Percentiles rank a stretch among this genome's conserved stretches.
phyloP scores from a whole-genome alignment of 495 filamentous ascomycete species.

The Annulohypoxylon nitens region DNA sequence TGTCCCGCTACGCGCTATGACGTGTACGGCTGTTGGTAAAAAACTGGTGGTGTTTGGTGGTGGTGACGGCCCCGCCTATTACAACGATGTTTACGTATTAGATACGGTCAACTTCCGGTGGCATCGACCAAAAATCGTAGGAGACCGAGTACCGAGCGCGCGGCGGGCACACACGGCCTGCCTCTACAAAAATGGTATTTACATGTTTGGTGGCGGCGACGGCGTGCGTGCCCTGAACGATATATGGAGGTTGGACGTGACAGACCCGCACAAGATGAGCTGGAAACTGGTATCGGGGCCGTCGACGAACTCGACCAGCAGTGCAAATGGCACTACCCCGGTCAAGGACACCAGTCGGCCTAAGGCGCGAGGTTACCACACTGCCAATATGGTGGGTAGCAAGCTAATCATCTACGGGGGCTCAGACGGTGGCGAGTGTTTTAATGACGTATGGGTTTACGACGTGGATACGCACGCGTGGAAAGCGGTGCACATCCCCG shows the following conservation, averaged over 20 bases:
- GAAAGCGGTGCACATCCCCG: conserved; percentile 64
- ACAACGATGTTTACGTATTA: conserved; percentile 76
- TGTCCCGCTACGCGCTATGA: conserved; percentile 74
- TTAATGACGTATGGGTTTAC: conserved; percentile 77
- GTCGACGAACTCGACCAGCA: conserved; percentile 27
- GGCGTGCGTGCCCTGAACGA: conserved; percentile 75
- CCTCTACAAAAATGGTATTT: conserved; percentile 74
- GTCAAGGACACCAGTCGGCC: conserved; percentile 56
- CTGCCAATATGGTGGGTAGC: conserved; percentile 75
- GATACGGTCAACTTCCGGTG: conserved; percentile 74
- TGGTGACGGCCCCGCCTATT: conserved; percentile 75
- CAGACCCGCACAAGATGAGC: conserved; percentile 70
- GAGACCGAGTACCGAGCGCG: conserved; percentile 65
- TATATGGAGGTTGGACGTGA: conserved; percentile 75
- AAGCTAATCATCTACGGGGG: conserved; percentile 77
- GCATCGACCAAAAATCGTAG: conserved; percentile 67
- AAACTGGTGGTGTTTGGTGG: conserved; percentile 75
- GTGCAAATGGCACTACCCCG: conserved; percentile 38
- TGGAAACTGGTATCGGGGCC: conserved; percentile 71
- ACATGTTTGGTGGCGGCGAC: conserved; percentile 75
- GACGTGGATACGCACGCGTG: conserved; percentile 69
- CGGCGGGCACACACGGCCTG: conserved; percentile 74
- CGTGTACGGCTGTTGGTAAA: conserved; percentile 73
- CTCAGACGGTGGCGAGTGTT: conserved; percentile 75
- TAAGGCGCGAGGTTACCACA: conserved; percentile 74